Base-by-base conservation (phyloP, 2,329 filamentous ascomycete genomes). In the Alternaria infectoria region DNA sequence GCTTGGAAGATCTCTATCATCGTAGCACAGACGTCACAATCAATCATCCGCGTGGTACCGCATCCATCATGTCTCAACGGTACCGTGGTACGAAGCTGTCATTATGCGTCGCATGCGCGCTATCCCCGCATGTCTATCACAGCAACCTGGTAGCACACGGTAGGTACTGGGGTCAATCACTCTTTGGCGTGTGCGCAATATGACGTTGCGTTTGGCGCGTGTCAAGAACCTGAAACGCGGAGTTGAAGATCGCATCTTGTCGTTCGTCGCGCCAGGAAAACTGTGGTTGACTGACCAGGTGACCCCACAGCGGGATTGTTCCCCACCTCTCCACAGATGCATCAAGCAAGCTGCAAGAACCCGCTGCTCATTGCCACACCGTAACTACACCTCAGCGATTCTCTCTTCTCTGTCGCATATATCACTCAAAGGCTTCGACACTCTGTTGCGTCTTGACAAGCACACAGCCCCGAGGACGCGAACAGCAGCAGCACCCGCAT, bases 51-150 rank as follows among this genome's bases (percentile, higher is more conserved):
- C 61, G 59, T 65, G 40, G 55, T 46, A 67, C 62, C 40, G 45
- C 64, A 67, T 65, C 51, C n/a, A 54, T 61, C 40, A 54, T 28
- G 52, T 43, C 32, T 44, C 21, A 25, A 44, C 54, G 45, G 52
- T 59, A 51, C 30, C 43, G 54, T 67, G 68, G 57, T 57, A 70
- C 68, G 59, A 58, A 28, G 30, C 54, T 54, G 54, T 62, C 62
- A 62, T 64, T 15, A 28, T 61, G 57, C 49, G 30, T 59, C 2
- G 54, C 45, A 51, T 57, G 52, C 43, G 56, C 64, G 56, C 36
- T 36, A 19, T 25, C 15, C 8, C 8, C 17, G 47, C 47, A 54
- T 36, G 11, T 52, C 47, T 19, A 26, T 40, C 36, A 32, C 57
- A 28, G 13, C 57, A 59, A 26, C n/a, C 6, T 28, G 19, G 23